phyloP scores from a whole-genome alignment of 2,329 filamentous ascomycete genomes.

The Cytospora schulzeri region DNA sequence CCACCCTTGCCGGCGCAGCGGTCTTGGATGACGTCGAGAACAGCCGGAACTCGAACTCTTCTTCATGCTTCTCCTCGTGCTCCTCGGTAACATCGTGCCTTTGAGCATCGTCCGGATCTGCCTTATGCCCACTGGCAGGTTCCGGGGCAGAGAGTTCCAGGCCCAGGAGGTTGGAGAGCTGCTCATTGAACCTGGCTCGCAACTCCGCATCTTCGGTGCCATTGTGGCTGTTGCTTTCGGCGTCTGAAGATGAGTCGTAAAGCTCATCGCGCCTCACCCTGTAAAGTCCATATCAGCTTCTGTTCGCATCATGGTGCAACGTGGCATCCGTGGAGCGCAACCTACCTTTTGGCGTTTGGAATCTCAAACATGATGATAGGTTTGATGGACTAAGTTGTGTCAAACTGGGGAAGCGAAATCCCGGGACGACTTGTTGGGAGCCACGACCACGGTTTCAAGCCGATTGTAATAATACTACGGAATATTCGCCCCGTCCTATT shows the following conservation, averaged over 20 bases:
- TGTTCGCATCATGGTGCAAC: neutral
- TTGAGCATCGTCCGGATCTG: constrained; percentile 2
- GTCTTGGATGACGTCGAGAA: constrained; percentile 49
- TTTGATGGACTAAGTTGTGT: neutral
- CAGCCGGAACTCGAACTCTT: constrained; percentile 60
- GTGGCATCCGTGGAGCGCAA: neutral
- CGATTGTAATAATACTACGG: constrained; percentile 8
- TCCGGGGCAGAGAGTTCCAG: constrained; percentile 37
- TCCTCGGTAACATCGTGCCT: neutral
- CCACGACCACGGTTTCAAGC: neutral
- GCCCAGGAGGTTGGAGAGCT: constrained; percentile 50
- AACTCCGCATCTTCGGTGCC: constrained; percentile 42
- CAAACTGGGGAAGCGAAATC: neutral
- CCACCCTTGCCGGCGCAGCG: constrained; percentile 45
- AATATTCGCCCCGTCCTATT: constrained; percentile 13
- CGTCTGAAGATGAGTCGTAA: constrained; percentile 41
- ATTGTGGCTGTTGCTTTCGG: constrained; percentile 34
- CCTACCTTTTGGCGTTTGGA: constrained; percentile 55
- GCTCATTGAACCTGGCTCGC: constrained; percentile 49
- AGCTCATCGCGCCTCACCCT: constrained; percentile 61
- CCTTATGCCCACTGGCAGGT: neutral
- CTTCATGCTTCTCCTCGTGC: constrained; percentile 34
- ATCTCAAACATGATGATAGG: constrained; percentile 50
- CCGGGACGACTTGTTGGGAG: neutral
- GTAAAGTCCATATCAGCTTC: neutral